phyloP scores from a whole-genome alignment of 202 grass and related monocot species.

The Panicum hallii region DNA sequence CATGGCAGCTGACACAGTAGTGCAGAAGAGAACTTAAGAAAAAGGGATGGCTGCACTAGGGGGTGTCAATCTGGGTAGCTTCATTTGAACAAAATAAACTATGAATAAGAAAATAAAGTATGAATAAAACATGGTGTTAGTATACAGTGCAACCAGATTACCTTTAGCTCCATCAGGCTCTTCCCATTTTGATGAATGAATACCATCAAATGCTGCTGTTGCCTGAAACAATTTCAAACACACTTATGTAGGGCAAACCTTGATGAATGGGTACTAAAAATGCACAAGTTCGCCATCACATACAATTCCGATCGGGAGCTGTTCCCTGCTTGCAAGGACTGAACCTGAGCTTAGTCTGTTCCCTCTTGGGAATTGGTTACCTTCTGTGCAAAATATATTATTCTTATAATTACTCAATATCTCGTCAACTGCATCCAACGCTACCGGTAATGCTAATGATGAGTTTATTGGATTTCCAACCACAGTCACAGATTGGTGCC shows the following conservation, averaged over 20 bases:
- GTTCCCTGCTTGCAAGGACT: constrained; percentile 92
- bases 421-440: constrained; percentile 79
- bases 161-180: constrained; percentile 97
- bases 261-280: constrained; percentile 43
- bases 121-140: constrained; percentile 11
- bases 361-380: constrained; percentile 63
- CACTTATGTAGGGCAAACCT: constrained; percentile 34
- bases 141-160: constrained; percentile 37
- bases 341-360: constrained; percentile 77
- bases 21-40: constrained; percentile 9
- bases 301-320: constrained; percentile 90
- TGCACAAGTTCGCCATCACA: constrained; percentile 38
- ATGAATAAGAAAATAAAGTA: neutral
- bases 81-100: neutral
- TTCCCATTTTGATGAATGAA: constrained; percentile 87
- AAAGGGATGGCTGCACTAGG: constrained; percentile 2
- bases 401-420: constrained; percentile 72
- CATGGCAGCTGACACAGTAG: neutral
- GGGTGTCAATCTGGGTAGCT: neutral
- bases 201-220: constrained; percentile 88
- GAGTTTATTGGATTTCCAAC: constrained; percentile 68
- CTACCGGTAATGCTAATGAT: constrained; percentile 89
- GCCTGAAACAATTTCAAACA: constrained; percentile 65
- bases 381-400: constrained; percentile 47
- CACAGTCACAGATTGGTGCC: constrained; percentile 50